Evolutionary conservation across 2,329 filamentous ascomycete genomes (phyloP).

Genomic region (Rutstroemia sydowiana): DNA sequence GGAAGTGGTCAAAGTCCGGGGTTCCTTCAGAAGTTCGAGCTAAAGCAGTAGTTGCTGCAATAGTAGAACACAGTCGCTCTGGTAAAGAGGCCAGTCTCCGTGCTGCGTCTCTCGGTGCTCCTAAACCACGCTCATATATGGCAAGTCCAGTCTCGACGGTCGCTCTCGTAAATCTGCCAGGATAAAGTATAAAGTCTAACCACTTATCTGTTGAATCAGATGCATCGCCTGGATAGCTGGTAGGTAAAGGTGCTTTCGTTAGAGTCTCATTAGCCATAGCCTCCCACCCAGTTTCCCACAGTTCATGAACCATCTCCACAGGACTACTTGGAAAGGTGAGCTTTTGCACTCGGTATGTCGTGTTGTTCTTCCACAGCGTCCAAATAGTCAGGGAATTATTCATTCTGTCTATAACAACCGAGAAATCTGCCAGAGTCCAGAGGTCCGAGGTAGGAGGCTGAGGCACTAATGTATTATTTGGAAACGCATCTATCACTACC

Average conservation of each 20-base stretch:
- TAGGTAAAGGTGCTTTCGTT: slow-evolving; percentile 44
- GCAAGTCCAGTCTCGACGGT: slow-evolving; percentile 77
- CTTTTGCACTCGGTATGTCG: slow-evolving; percentile 66
- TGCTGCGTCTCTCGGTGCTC: slow-evolving; percentile 34
- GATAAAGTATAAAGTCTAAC: slow-evolving; percentile 75
- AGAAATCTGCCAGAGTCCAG: slow-evolving; percentile 75
- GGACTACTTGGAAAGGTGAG: slow-evolving; percentile 57
- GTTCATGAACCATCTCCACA: slow-evolving; percentile 12
- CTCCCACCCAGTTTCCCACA: slow-evolving; percentile 65
- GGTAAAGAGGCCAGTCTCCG: slow-evolving; percentile 52
- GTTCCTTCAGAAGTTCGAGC: slow-evolving; percentile 53
- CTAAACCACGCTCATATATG: slow-evolving; percentile 66
- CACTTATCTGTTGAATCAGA: slow-evolving; percentile 75
- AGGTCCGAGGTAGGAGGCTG: slow-evolving; percentile 65
- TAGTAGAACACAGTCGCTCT: slow-evolving; percentile 66
- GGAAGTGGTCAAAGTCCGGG: slow-evolving; percentile 70
- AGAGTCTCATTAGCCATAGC: slow-evolving; percentile 56
- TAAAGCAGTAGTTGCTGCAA: slow-evolving; percentile 62
- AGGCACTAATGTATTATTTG: slow-evolving; percentile 57
- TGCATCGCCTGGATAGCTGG: slow-evolving; percentile 55
- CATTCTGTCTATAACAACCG: slow-evolving; percentile 46
- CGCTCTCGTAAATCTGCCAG: slow-evolving; percentile 70
- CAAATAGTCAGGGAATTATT: slow-evolving; percentile 54
- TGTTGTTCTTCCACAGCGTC: slow-evolving; percentile 81
- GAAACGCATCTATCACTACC: slow-evolving; percentile 65